Conservation (phyloP, 2,329 filamentous ascomycete species). For the Pestalotiopsis sp. region DNA sequence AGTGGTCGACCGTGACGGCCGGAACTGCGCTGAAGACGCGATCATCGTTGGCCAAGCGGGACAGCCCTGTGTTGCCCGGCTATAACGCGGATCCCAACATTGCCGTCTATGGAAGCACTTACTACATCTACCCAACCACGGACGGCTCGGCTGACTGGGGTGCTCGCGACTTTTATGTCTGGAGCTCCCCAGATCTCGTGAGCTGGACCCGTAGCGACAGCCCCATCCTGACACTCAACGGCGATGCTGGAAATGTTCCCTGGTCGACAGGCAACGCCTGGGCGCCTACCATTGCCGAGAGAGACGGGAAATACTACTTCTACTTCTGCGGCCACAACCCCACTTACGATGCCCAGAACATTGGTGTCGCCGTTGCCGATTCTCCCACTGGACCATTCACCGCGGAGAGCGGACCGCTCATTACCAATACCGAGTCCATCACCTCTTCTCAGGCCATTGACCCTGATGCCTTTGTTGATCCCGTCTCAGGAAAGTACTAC, state of each 20-base stretch:
- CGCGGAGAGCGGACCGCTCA: conserved; percentile 55
- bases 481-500: conserved; percentile 57
- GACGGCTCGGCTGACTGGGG: conserved; percentile 48
- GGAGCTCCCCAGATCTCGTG: conserved; percentile 46
- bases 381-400: conserved; percentile 62
- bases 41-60: conserved; percentile 15
- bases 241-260: conserved; percentile 53
- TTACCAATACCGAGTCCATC: conserved; percentile 50
- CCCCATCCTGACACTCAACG: conserved; percentile 47
- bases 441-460: conserved; percentile 55
- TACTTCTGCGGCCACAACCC: conserved; percentile 60
- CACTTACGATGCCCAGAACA: conserved; percentile 57
- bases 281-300: conserved; percentile 65
- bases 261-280: conserved; percentile 70
- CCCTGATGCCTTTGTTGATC: conserved; percentile 63
- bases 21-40: conserved; percentile 15
- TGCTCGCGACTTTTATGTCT: conserved; percentile 48
- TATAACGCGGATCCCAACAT: conserved; percentile 51
- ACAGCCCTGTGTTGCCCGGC: conserved; percentile 39
- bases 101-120: conserved; percentile 42
- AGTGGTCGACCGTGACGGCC: conserved; percentile 37
- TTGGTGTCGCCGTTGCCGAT: conserved; percentile 61
- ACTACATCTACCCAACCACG: conserved; percentile 50
- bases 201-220: conserved; percentile 41
- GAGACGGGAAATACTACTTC: conserved; percentile 65